phyloP scores from a whole-genome alignment of 768 basidiomycete species.

The Serendipita sp. region DNA sequence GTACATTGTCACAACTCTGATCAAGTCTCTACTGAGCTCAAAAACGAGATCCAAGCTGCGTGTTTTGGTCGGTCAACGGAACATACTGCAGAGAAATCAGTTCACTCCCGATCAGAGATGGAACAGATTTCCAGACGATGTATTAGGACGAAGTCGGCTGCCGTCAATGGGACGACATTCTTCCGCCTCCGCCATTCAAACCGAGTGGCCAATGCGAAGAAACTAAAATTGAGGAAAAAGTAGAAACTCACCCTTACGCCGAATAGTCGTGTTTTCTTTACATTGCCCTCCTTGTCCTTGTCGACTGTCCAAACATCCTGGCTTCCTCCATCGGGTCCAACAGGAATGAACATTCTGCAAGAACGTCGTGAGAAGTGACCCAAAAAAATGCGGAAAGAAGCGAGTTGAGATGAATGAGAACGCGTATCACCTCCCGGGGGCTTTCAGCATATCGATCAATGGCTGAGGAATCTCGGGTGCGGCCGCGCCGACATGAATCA shows the following conservation, averaged over 20 bases:
- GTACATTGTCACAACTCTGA: background rate
- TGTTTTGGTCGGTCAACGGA: conserved; percentile 19
- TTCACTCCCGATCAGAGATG: background rate
- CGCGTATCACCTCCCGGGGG: conserved; percentile 34
- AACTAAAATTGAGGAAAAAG: background rate
- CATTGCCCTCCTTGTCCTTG: conserved; percentile 53
- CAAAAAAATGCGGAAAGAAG: too few species aligned
- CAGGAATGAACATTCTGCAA: conserved; percentile 72
- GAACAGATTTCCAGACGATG: background rate
- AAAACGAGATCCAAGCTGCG: background rate
- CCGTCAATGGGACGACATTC: background rate
- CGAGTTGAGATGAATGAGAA: background rate
- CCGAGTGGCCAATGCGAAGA: background rate
- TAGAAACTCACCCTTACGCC: conserved; percentile 52
- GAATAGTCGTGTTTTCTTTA: conserved; percentile 54
- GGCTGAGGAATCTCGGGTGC: conserved; percentile 54
- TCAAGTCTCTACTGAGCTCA: background rate
- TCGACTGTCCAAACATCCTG: conserved; percentile 57
- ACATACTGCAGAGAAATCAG: conserved; percentile 19
- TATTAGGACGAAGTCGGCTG: background rate
- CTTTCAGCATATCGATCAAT: conserved; percentile 63
- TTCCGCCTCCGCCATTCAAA: background rate
- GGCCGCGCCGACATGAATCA: conserved; percentile 91
- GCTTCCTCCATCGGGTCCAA: conserved; percentile 43
- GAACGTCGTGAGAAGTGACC: background rate